Evolutionary conservation across 768 basidiomycete genomes (phyloP), one percentile per base, ranked within the genome.

Genomic region (Rhizopogon sp.): DNA sequence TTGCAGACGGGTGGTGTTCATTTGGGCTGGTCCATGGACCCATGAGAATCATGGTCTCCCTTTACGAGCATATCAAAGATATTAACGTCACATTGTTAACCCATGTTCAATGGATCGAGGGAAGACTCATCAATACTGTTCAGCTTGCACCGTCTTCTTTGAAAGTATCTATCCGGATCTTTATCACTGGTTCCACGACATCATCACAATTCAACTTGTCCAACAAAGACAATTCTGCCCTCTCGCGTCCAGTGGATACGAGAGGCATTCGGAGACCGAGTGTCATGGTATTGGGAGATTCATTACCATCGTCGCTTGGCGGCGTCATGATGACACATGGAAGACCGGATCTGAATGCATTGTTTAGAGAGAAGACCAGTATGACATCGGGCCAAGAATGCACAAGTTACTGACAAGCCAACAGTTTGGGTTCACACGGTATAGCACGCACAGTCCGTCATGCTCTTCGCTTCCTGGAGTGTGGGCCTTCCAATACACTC

Each of bases 371-470:
- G 11, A 79, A 81, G 57, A 70, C 76, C 10, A 60, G 42, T 2
- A 56, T 58, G 7, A 66, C 69, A 7, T 59, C 59, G 4, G 80
- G 77, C 25, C 6, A 35, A 33, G 17, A 29, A 37, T 54, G 40
- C 9, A 31, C 17, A 6, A 13, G 8, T 22, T 46, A 42, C 39
- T 33, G 16, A 53, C 41, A 7, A 16, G 14, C 28, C 16, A 39
- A 9, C 14, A 83, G 81, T 82, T 0, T 84, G 81, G 82, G 82
- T 4, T 73, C 79, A 0, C 68, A 68, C 20, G 65, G 67, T 3
- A 56, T 83, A 8, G 66, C 74, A 1, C 59, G 66, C 31, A 62
- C 69, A 1, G 79, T 78, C 17, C 72, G 76, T 5, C 52, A 58
- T 0, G 75, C 76, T 1, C 51, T 83, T 51, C 69, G 76, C 9